phyloP scores from a whole-genome alignment of 768 basidiomycete species.

The Grammothele lineata region DNA sequence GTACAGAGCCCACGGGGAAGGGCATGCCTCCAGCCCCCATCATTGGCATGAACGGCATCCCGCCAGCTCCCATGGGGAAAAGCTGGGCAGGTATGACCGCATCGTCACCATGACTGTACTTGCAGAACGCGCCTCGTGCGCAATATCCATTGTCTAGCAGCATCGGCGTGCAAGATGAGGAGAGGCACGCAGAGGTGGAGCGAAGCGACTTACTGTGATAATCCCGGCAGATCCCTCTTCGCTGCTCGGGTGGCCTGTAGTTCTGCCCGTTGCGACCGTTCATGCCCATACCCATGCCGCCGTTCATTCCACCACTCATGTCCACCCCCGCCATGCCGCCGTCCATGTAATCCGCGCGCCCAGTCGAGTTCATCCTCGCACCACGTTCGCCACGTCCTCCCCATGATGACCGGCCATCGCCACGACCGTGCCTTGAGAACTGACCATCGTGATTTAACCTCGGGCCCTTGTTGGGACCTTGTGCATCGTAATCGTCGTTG shows the following conservation, averaged over 20 bases:
- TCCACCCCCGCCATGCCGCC: slow-evolving; percentile 30
- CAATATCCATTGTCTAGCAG: slow-evolving; percentile 84
- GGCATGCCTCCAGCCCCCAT: slow-evolving; percentile 53
- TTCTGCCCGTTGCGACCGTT: slow-evolving; percentile 50
- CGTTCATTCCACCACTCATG: slow-evolving; percentile 22
- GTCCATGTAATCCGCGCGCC: slow-evolving; percentile 25
- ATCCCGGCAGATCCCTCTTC: slow-evolving; percentile 80
- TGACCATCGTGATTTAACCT: slow-evolving; percentile 61
- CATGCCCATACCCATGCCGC: slow-evolving; percentile 21
- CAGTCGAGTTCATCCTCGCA: slow-evolving; percentile 28
- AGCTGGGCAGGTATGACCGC: slow-evolving; percentile 72
- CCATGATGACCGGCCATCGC: slow-evolving; percentile 38
- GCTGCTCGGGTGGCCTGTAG: slow-evolving; percentile 70
- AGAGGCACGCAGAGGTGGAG: not conserved
- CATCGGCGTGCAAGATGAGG: slow-evolving; percentile 5
- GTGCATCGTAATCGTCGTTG: slow-evolving; percentile 55
- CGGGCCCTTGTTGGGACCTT: slow-evolving; percentile 69
- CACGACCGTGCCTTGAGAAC: slow-evolving; percentile 56
- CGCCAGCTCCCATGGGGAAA: slow-evolving; percentile 50
- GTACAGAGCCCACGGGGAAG: slow-evolving; percentile 38
- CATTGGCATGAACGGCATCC: slow-evolving; percentile 68
- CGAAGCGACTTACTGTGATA: slow-evolving; percentile 73
- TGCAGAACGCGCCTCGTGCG: slow-evolving; percentile 82
- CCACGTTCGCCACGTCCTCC: slow-evolving; percentile 34
- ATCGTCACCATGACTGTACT: slow-evolving; percentile 90